Evolutionary conservation across 23 red algal species (phyloP).

Genomic region (Gracilaria domingensis): DNA sequence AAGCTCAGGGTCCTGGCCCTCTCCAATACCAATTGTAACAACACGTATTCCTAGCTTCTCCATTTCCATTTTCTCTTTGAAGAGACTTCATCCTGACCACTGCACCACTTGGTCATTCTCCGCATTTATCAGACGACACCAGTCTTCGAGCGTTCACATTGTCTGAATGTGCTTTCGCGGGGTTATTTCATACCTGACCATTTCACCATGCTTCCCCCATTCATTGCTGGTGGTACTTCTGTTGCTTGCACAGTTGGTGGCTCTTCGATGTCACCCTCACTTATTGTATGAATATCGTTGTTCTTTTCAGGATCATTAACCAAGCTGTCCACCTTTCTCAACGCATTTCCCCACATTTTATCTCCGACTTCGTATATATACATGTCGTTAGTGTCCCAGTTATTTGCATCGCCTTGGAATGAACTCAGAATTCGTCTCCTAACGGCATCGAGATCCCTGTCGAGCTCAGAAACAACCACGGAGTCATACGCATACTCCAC

Average conservation of each 20-base stretch:
- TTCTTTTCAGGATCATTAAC: background rate
- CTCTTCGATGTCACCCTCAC: conserved; percentile 52
- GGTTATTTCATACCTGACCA: conserved; percentile 74
- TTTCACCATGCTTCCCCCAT: conserved; percentile 71
- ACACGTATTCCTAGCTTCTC: conserved; percentile 59
- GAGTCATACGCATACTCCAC: conserved; percentile 75
- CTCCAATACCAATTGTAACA: no score
- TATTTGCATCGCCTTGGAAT: conserved; percentile 75
- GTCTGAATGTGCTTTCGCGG: conserved; percentile 52
- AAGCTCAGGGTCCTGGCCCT: no score
- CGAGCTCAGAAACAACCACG: conserved; percentile 66
- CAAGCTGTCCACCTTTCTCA: conserved; percentile 68
- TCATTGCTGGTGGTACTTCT: conserved; percentile 74
- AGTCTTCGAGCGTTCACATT: conserved; percentile 54
- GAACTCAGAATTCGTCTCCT: conserved; percentile 61
- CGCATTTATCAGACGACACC: conserved; percentile 64
- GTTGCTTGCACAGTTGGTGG: conserved; percentile 55
- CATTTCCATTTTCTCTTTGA: conserved; percentile 36
- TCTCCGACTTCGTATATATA: conserved; percentile 76
- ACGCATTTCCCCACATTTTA: conserved; percentile 57
- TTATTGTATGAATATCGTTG: background rate
- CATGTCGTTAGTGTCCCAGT: conserved; percentile 66
- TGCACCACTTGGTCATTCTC: conserved; percentile 61
- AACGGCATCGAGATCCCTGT: conserved; percentile 55
- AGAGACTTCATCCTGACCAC: conserved; percentile 23